Evolutionary conservation across 768 basidiomycete species (phyloP), one percentile per base, ranked within the genome.

Genomic region (Termitomyces sp.): DNA sequence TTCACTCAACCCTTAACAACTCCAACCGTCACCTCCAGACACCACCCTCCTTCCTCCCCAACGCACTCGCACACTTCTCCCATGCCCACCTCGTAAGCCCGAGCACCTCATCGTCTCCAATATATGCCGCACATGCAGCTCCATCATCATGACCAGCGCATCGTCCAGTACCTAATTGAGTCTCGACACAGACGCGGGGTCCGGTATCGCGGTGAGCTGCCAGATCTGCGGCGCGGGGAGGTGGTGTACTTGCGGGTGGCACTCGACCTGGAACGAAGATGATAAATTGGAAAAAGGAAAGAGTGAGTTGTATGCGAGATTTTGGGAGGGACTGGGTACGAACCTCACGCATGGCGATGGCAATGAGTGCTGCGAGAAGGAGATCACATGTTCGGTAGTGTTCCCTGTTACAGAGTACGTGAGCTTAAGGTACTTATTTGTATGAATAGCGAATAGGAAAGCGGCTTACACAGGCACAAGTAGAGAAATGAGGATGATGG

Each of bases 191-290:
- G 50, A 42, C 11, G 58, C 38, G 9, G 62, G n/a, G 12, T 49
- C 48, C 42, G 73, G 67, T 20, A 74, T 68, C 0, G 88, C 85
- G 0, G 85, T 81, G 46, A 95, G 84, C 69, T 95, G 92, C 92
- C 92, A 96, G 58, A 96, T 86, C 63, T 94, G 92, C 1, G 92
- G 93, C 11, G 91, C 87, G 1, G 90, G 88, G 12, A 96, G 82
- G 69, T 93, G 91, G 0, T 91, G 70, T 28, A 97, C 90, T 62
- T 90, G 83, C 0, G 92, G 91, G 64, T 96, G 93, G 3, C 88
- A 81, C 69, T 95, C 92, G 63, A 96, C 82, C 90, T 93, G 20
- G n/a, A 2, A 18, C 5, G 7, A 35, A 6, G 32, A 20, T 22
- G 11, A 4, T 13, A 16, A 18, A 38, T 20, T 15, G 33, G n/a